phyloP scores from a whole-genome alignment of 2,329 filamentous ascomycete species.

The Alternaria gaisen region DNA sequence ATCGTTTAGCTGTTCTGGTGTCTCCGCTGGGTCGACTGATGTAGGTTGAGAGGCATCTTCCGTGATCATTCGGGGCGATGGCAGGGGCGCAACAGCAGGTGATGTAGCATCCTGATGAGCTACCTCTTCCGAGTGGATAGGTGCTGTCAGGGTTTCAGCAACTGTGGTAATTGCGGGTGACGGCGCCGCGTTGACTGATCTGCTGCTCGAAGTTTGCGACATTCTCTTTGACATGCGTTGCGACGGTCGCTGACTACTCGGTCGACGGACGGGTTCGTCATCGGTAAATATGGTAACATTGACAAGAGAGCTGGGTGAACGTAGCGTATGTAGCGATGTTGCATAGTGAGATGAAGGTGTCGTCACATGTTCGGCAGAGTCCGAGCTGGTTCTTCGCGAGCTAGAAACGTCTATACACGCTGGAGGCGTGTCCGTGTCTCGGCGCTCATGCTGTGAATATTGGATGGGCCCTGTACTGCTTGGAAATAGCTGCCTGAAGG shows the following conservation, averaged over 20 bases:
- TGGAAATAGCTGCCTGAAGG: too few relatives aligned
- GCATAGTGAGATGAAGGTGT: not conserved
- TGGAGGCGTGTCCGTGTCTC: not conserved
- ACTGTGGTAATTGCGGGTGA: not conserved
- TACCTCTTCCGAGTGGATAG: not conserved
- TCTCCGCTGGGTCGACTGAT: not conserved
- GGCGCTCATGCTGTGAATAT: not conserved
- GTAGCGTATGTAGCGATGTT: not conserved
- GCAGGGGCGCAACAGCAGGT: not conserved
- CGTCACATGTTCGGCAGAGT: not conserved
- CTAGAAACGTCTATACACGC: not conserved
- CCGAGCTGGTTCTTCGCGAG: not conserved
- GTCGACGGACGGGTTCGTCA: constrained; percentile 4
- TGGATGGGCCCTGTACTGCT: not conserved
- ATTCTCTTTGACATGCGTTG: constrained; percentile 5
- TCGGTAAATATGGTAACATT: constrained; percentile 1
- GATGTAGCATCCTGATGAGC: not conserved
- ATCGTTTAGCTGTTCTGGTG: not conserved
- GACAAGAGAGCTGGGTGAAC: not conserved
- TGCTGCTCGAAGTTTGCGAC: constrained; percentile 1
- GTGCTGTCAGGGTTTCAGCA: not conserved
- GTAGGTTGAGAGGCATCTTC: not conserved
- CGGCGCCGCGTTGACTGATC: not conserved
- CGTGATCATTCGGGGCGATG: not conserved
- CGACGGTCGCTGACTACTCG: constrained; percentile 11